Evolutionary conservation across 441 rosid species (phyloP), one percentile per base, ranked within the genome.

Genomic region (Flueggea neowawraea): DNA sequence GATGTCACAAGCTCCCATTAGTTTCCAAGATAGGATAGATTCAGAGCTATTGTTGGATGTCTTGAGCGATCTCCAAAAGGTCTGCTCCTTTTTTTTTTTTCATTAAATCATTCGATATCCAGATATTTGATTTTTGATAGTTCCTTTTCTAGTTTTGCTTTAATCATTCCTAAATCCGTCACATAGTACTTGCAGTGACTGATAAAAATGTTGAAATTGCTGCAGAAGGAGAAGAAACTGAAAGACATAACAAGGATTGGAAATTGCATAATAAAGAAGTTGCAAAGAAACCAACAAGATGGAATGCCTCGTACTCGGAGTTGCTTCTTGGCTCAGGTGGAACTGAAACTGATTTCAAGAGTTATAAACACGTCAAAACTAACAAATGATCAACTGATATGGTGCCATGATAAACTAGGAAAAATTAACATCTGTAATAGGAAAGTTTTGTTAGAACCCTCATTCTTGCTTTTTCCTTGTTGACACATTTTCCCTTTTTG

Each of bases 181-280:
- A 47, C 50, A 1, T 9, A 47, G n/a, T 47, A 43, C 14, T 7
- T 5, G 45, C 49, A 56, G 60, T 57, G 36, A 55, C 9, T 36
- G 41, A 52, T 52, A 12, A 5, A 51, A 1, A 17, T 28, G 31
- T n/a, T 55, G 5, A 65, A 52, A 31, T 4, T 41, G 10, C 9
- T 68, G 76, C 78, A 91, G 97, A 85, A 81, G 76, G 94, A 87
- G 60, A 88, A 74, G 66, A 84, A 70, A 76, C 73, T 91, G 3
- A 87, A 84, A 70, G 96, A 87, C 61, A 71, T 84, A 69, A 6
- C 80, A 60, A 82, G 84, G 69, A 78, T 86, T 41, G 73, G 86
- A 58, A 73, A 75, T 69, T 89, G 95, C 78, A 87, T 89, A 61
- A 78, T 82, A 10, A 88, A 81, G 73, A 85, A 75, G 80, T 74